Conservation (phyloP, 2,329 filamentous ascomycete genomes). For the Lachnellula occidentalis region DNA sequence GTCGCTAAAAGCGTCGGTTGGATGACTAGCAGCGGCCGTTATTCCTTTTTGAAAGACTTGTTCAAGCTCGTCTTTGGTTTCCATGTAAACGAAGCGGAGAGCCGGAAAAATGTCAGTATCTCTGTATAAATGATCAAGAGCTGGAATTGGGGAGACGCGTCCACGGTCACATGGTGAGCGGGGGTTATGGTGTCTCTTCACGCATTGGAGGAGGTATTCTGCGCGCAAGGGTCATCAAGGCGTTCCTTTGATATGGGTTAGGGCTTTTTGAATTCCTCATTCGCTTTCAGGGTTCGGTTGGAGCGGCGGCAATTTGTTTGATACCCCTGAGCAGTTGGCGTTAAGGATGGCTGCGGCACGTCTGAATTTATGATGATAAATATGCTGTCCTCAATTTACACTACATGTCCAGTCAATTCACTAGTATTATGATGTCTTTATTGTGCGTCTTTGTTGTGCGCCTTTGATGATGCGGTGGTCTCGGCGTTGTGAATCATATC, state of each 20-base stretch:
- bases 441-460: neutral
- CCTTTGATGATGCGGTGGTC: neutral
- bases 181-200: neutral
- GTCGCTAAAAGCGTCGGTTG: slow-evolving; percentile 73
- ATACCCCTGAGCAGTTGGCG: neutral
- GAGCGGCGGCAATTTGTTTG: neutral
- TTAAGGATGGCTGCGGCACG: neutral
- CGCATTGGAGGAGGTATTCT: neutral
- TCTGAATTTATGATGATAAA: neutral
- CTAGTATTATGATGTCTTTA: neutral
- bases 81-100: slow-evolving; percentile 69
- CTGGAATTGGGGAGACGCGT: neutral
- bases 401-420: neutral
- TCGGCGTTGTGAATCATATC: neutral
- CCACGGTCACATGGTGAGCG: neutral
- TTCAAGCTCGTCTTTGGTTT: slow-evolving; percentile 84
- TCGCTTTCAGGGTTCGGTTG: neutral
- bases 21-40: slow-evolving; percentile 68
- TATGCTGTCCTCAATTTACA: neutral
- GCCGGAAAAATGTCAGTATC: slow-evolving; percentile 60
- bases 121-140: slow-evolving; percentile 37
- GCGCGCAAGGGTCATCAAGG: neutral
- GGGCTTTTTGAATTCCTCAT: neutral
- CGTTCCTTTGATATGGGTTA: neutral
- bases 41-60: slow-evolving; percentile 74